A percentile compares a stretch with the other conserved stretches of the same genome.
These are phyloP conservation scores for Ceratobasidium sp. DNA, from an alignment of 1,284 basidiomycete species.

Conservation along the genomic window DNA sequence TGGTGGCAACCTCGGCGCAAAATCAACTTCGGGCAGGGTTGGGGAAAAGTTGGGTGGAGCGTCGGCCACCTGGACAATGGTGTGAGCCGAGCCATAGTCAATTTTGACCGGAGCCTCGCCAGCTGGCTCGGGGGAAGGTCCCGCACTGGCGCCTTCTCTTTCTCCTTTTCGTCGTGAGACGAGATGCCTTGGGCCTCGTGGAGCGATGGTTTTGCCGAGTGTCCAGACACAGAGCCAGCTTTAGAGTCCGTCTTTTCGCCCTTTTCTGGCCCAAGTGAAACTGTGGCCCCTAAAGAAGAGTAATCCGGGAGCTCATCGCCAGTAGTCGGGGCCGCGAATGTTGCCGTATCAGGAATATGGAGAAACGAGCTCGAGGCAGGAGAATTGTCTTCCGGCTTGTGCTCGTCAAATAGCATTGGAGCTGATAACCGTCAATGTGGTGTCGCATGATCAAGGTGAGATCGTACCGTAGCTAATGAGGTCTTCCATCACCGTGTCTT, in stretches of 20 bases:
- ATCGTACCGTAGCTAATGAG: constrained; percentile 69
- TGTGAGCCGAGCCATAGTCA: constrained; percentile 71
- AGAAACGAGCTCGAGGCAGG: constrained; percentile 24
- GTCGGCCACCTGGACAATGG: constrained; percentile 54
- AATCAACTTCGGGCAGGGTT: constrained; percentile 58
- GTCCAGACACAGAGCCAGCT: constrained; percentile 10
- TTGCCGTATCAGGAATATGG: background rate
- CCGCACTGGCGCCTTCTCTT: constrained; percentile 5
- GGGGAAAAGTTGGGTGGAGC: constrained; percentile 24
- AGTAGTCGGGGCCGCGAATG: background rate
- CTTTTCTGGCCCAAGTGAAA: constrained; percentile 8
- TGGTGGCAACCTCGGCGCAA: constrained; percentile 69
- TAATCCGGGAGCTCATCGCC: constrained; percentile 35
- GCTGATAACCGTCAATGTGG: background rate
- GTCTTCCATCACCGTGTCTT: constrained; percentile 88
- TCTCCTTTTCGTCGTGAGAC: constrained; percentile 29
- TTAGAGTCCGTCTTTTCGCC: constrained; percentile 26
- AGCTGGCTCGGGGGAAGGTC: constrained; percentile 30
- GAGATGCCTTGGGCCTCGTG: constrained; percentile 3
- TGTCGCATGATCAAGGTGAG: background rate
- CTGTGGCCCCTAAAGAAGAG: background rate
- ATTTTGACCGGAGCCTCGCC: constrained; percentile 57
- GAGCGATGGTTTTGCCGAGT: constrained; percentile 36
- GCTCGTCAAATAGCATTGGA: constrained; percentile 64
- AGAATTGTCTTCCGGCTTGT: constrained; percentile 25